Base-by-base conservation (phyloP, 1,139 yeast species). In the Spathaspora sp. region DNA sequence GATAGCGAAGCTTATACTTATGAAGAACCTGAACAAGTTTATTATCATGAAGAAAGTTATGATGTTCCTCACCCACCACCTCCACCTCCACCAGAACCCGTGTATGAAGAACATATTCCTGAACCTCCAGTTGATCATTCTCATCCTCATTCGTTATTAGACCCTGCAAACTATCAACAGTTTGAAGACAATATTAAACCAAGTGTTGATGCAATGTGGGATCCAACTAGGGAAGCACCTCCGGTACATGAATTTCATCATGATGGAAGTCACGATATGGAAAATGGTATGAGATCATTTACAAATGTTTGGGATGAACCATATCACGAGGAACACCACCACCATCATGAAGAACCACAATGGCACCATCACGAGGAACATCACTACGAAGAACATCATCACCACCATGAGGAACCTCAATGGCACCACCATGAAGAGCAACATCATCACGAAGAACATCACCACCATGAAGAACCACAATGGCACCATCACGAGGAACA, bases 211-310 rank as follows among this genome's bases (percentile, higher is more conserved):
- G 55, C 70, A 5, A 53, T 59, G 43, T 74, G 79, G 79, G 73
- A 74, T 45, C 70, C 78, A 2, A 55, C 75, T 0, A 55, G 43
- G 15, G 68, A 63, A 45, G 61, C 72, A n/a, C 79, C 79, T 34
- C 66, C 70, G 37, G 52, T 52, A 34, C 43, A 43, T 31, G 46
- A 39, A 6, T 29, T 24, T 27, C 44, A 46, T 39, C 27, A 20
- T 34, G 41, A 39, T 10, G 25, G 41, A 15, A 31, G 36, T 9
- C 25, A 34, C 11, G 27, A 25, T 7, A 49, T 53, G 33, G 49
- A 44, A 15, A 46, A 51, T 29, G 46, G 47, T 25, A 44, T 52
- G 43, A 47, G 43, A 25, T 40, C 47, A n/a, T 53, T 53, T 42
- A 29, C 41, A 8, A 57, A 54, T 39, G 43, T 40, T 18, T 58